Conservation (phyloP, 2,329 filamentous ascomycete species). For the Piedraia hortae region DNA sequence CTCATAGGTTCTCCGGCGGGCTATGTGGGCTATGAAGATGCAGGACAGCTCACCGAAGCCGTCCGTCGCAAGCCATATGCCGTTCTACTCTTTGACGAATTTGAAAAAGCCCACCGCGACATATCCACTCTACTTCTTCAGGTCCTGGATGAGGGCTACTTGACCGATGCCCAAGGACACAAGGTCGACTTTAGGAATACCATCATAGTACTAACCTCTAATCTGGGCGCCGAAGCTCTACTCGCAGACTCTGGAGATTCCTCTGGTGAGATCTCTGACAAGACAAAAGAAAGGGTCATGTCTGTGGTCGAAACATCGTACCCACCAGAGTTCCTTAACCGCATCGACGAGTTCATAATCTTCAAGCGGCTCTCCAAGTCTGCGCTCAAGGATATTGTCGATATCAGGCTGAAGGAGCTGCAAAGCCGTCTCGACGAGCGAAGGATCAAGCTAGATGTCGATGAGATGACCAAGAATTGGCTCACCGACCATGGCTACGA, state of each 20-base stretch:
- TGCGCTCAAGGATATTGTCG: conserved; percentile 73
- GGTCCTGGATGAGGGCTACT: conserved; percentile 83
- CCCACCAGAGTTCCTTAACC: conserved; percentile 84
- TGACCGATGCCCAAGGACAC: conserved; percentile 86
- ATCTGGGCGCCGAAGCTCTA: conserved; percentile 76
- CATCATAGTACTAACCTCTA: conserved; percentile 86
- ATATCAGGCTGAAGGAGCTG: conserved; percentile 67
- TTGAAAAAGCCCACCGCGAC: conserved; percentile 89
- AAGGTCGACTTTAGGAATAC: conserved; percentile 94
- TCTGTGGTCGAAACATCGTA: conserved; percentile 51
- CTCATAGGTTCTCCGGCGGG: conserved; percentile 82
- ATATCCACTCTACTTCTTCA: conserved; percentile 79
- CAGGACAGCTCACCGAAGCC: conserved; percentile 83
- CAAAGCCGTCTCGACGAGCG: conserved; percentile 62
- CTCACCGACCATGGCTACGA: conserved; percentile 76
- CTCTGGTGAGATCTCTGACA: conserved; percentile 29
- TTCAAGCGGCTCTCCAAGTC: conserved; percentile 61
- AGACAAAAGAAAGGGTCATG: conserved; percentile 58
- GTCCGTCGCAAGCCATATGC: conserved; percentile 88
- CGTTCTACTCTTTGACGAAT: conserved; percentile 84
- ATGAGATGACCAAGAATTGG: conserved; percentile 52
- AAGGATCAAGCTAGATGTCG: conserved; percentile 48
- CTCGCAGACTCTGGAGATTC: conserved; percentile 22
- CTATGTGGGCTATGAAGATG: conserved; percentile 91
- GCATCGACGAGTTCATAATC: conserved; percentile 88